Base-by-base conservation (phyloP, 2,329 filamentous ascomycete genomes). In the Colletotrichum sp. region DNA sequence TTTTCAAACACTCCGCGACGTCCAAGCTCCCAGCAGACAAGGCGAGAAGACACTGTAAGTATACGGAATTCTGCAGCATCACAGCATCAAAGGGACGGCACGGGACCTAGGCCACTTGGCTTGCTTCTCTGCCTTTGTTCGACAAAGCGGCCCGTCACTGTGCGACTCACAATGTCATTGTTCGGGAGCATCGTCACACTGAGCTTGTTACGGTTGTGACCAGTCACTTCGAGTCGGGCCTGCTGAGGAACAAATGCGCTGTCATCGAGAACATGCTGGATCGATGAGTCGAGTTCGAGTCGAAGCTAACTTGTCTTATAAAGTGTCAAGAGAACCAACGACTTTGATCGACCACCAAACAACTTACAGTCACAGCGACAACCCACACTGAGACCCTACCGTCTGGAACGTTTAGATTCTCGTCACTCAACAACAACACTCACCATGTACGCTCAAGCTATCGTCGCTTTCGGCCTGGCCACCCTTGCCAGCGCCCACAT, bases 401-500 rank as follows among this genome's bases (percentile, higher is more conserved):
- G 86, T 87, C 86, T 80, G 85, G 86, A 83, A 86, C 85, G 84
- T 83, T 81, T 78, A 79, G 78, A 82, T 80, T 81, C 77, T 79
- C 55, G 69, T 72, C 77, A 71, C 65, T 74, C 72, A 74, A 68
- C 52, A 64, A 64, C 61, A 34, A 85, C 86, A 83, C 86, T 88
- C 86, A 91, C 84, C 80, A 91, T 91, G 90, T 85, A 86, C 80
- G 82, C 86, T 69, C 89, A 89, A 80, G 82, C 88, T 78, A 80
- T 91, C 77, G 83, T 90, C 69, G 72, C 87, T 60, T 81, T 87
- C 90, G 89, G 91, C 81, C 83, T 96, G 81, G 88, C 90, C 79
- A 86, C 91, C 76, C 79, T 90, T 71, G 91, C 89, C 80, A 90
- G 91, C 66, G 95, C 94, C 59, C 97, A 98, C 84, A 94, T 98